Base-by-base conservation (phyloP, 139 green algal genomes). In the Chlamydomonas sphaeroides region DNA sequence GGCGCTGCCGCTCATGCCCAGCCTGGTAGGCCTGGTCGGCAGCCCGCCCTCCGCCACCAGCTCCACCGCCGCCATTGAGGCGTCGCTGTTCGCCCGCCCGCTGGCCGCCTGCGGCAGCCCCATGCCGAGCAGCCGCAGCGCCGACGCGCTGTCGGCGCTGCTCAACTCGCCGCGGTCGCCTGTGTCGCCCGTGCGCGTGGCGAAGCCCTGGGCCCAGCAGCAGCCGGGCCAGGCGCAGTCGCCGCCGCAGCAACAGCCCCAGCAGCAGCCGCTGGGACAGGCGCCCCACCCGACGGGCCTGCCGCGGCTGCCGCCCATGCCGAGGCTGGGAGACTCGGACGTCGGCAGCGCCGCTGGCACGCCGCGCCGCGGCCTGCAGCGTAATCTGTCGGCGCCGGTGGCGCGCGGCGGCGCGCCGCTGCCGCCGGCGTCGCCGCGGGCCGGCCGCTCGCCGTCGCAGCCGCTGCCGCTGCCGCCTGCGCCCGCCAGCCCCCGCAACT, bases 131-230 rank as follows among this genome's bases (percentile, higher is more conserved):
- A 48, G 7, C 3, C 45, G 48, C 35, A 33, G 38, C 17, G 26
- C n/a, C 5, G 74, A 80, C 26, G 74, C 45, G 39, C 57, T 80
- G 6, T 51, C 74, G 5, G 39, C n/a, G 59, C 61, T 80, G 39
- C 74, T 80, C 17, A 32, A 42, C 30, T 80, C 74, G 39, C 74
- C 74, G 21, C 38, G 59, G 11, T 80, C 74, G 3, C 74, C 74
- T 2, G 74, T 80, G 15, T 80, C 74, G 23, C 59, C 74, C 3
- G 74, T 80, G 5, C 57, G 74, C 5, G 59, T 70, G 0, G 2
- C 59, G 30, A 33, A 36, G 8, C 5, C n/a, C n/a, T n/a, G n/a
- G n/a, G n/a, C n/a, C n/a, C n/a, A n/a, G n/a, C n/a, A n/a, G n/a
- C n/a, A n/a, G n/a, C n/a, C n/a, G n/a, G n/a, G n/a, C n/a, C n/a